Evolutionary conservation across 345 rosid genomes (phyloP), one percentile per base, ranked within the genome.

Genomic region (Geranium brycei): DNA sequence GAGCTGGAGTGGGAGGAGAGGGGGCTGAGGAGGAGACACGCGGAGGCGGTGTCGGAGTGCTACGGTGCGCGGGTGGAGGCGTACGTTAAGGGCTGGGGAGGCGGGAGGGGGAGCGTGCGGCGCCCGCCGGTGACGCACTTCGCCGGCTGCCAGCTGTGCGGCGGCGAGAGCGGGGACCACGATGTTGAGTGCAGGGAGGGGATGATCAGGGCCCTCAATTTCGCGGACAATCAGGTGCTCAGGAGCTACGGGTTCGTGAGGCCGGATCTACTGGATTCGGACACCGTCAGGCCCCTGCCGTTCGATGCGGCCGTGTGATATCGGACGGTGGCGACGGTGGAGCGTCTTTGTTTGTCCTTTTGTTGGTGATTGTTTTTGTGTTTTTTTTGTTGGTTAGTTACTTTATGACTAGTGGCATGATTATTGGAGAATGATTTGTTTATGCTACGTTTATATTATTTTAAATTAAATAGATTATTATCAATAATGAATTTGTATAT

Each of bases 161-260:
- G 41, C 10, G 41, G 41, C 2, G 10, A 35, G 7, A 35, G 41
- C 10, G 41, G 41, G 41, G 10, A 35, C 41, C 91, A 90, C 51
- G 88, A 88, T 57, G 80, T 64, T 76, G 81, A 82, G 78, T 93
- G 99, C 58, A 82, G 86, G 90, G 66, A 79, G 16, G 79, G 82
- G 66, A 90, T 93, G 96, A 76, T 82, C 38, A 83, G 77, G 76
- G 96, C 97, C n/a, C 66, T 93, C 71, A 90, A 90, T 65, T 93
- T 90, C 32, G 99, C 99, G 0, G 99, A 93, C 72, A 93, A 90
- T 75, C 99, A 93, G 74, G 97, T 93, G 62, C 77, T 93, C 61
- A 69, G 87, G 62, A 88, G 73, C 53, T 93, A 82, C 72, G 99
- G 99, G 31, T 93, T 83, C 60, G 67, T 83, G 58, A 96, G 77